These are phyloP conservation scores for Cynara cardunculus DNA, from an alignment of 129 eudicot species.

Conservation along the genomic window DNA sequence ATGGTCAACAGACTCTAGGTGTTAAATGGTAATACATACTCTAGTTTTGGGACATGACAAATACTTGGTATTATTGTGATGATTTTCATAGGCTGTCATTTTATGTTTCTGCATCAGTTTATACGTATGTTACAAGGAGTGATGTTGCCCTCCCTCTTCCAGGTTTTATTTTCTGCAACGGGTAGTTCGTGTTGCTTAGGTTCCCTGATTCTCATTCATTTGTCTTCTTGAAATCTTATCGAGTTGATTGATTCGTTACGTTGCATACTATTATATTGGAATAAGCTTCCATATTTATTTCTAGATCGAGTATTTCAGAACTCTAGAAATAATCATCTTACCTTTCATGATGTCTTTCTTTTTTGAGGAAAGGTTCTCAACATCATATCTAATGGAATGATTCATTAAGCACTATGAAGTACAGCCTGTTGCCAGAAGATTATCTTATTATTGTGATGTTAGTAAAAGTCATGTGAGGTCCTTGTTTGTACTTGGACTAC, in stretches of 20 bases:
- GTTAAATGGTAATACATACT: background rate
- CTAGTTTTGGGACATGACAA: background rate
- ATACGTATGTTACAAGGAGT: background rate
- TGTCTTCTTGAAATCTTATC: background rate
- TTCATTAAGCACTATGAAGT: background rate
- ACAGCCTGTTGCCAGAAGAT: background rate
- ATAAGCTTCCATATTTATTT: background rate
- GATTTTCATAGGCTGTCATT: background rate
- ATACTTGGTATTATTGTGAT: background rate
- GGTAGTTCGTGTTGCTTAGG: background rate
- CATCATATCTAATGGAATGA: background rate
- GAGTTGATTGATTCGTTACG: background rate
- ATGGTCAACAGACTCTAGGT: background rate
- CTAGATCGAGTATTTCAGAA: background rate
- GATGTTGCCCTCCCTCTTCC: too few species aligned
- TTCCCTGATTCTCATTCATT: slow-evolving; percentile 7
- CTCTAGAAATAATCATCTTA: background rate
- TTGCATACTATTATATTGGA: background rate
- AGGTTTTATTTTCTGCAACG: background rate
- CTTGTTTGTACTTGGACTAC: background rate
- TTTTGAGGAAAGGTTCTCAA: background rate
- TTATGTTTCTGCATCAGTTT: background rate
- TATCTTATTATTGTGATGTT: background rate
- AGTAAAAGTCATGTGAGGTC: background rate
- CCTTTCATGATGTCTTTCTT: background rate